A percentile compares a stretch with the other conserved stretches of the same genome.
Conservation (phyloP, 805 yeast species). For the Candida railenensis region DNA sequence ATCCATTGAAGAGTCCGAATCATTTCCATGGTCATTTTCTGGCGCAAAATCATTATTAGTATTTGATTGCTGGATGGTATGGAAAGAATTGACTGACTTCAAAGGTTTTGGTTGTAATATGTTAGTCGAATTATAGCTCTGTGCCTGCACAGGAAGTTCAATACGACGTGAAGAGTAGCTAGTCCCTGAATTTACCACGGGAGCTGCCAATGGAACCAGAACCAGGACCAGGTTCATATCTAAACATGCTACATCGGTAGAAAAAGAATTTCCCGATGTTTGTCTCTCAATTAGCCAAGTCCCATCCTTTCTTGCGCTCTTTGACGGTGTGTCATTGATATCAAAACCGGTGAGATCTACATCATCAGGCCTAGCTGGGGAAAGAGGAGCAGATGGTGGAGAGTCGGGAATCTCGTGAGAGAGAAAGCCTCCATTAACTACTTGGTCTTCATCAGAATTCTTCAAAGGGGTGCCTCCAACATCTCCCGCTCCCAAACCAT, state of each 20-base stretch:
- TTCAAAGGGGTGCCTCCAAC: not conserved
- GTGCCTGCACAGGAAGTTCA: constrained; percentile 1
- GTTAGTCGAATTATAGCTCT: not conserved
- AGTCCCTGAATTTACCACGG: too few species aligned
- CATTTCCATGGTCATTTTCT: not conserved
- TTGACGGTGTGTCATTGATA: not conserved
- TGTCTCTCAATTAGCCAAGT: constrained; percentile 14
- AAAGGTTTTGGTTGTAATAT: constrained; percentile 13
- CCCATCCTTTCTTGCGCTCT: not conserved
- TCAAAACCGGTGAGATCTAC: not conserved
- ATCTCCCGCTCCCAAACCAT: not conserved
- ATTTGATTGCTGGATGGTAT: not conserved
- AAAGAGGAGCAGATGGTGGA: constrained; percentile 44
- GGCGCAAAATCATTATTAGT: not conserved
- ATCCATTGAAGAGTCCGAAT: constrained; percentile 35
- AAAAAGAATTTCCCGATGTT: constrained; percentile 20
- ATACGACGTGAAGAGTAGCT: not conserved
- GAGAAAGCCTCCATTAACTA: constrained; percentile 3
- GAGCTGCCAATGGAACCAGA: too few species aligned
- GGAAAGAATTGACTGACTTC: constrained; percentile 1
- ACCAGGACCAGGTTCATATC: constrained; percentile 11
- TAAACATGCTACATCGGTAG: constrained; percentile 31
- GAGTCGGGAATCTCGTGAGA: constrained; percentile 38
- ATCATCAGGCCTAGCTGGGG: constrained; percentile 24
- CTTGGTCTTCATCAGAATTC: not conserved